Conservation (phyloP, 1,284 basidiomycete genomes). For the Boletus smithii region DNA sequence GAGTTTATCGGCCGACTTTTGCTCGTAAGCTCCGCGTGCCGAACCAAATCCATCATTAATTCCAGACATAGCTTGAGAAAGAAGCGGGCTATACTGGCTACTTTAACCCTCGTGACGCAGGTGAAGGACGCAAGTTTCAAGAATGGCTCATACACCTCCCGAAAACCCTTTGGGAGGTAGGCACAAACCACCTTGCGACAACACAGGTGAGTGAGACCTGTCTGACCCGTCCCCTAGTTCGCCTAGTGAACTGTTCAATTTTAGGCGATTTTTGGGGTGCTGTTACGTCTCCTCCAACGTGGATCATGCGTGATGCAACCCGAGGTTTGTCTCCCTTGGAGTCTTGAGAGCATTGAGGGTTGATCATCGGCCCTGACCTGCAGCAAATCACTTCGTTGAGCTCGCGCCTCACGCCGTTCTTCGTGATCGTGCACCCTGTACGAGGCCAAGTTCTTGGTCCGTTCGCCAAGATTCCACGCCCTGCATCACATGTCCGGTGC, state of each 20-base stretch:
- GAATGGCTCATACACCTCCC: slow-evolving; percentile 72
- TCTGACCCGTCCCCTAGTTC: slow-evolving; percentile 7
- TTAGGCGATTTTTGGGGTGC: slow-evolving; percentile 57
- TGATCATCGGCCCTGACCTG: slow-evolving; percentile 16
- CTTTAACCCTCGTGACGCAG: slow-evolving; percentile 40
- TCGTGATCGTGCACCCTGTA: slow-evolving; percentile 65
- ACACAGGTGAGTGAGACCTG: slow-evolving; percentile 51
- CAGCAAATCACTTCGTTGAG: slow-evolving; percentile 38
- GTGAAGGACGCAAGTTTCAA: slow-evolving; percentile 42
- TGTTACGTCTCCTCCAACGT: slow-evolving; percentile 64
- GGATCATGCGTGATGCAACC: slow-evolving; percentile 42
- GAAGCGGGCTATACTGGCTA: slow-evolving; percentile 52
- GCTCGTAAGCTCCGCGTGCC: slow-evolving; percentile 47
- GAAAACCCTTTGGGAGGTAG: slow-evolving; percentile 80
- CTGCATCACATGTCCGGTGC: slow-evolving; percentile 33
- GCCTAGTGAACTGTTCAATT: slow-evolving; percentile 1
- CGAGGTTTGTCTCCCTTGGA: slow-evolving; percentile 38
- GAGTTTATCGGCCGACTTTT: slow-evolving; percentile 70
- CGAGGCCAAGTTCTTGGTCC: slow-evolving; percentile 73
- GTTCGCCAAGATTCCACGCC: slow-evolving; percentile 57
- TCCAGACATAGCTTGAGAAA: slow-evolving; percentile 52
- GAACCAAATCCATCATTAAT: background rate
- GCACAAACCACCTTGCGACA: slow-evolving; percentile 49
- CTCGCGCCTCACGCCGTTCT: slow-evolving; percentile 71
- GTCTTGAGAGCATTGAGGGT: slow-evolving; percentile 15